Percentiles rank a stretch among this genome's conserved stretches.
Evolutionary conservation across 2,329 filamentous ascomycete genomes (phyloP).

Genomic region (Colletotrichum abscissum): DNA sequence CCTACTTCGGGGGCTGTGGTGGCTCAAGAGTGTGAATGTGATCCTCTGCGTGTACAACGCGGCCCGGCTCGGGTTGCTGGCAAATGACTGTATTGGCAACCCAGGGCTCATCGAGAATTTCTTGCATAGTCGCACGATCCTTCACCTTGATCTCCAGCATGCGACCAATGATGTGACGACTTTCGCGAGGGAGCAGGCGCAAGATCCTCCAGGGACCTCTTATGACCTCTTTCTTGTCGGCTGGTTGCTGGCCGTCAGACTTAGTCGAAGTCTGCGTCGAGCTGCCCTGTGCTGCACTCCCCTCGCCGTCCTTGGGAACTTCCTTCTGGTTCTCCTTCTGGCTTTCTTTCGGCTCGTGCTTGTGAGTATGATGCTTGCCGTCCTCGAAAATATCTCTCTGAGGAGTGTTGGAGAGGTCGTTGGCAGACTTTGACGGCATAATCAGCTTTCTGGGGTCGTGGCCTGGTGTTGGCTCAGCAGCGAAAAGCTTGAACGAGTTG

Average conservation of each 20-base stretch:
- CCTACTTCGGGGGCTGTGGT: conserved; percentile 54
- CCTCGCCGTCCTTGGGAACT: not conserved
- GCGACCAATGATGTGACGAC: conserved; percentile 85
- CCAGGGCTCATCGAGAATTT: conserved; percentile 91
- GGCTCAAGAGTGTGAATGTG: conserved; percentile 91
- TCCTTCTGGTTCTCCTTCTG: not conserved
- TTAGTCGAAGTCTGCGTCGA: conserved; percentile 27
- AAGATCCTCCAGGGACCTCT: conserved; percentile 93
- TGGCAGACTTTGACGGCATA: conserved; percentile 56
- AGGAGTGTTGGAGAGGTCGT: conserved; percentile 53
- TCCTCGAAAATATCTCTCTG: conserved; percentile 53
- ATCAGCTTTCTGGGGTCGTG: conserved; percentile 68
- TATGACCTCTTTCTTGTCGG: conserved; percentile 79
- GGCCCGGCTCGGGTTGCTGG: conserved; percentile 77
- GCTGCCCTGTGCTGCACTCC: conserved; percentile 33
- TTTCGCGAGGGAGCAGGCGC: conserved; percentile 88
- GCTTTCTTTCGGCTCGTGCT: conserved; percentile 35
- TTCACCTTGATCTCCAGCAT: conserved; percentile 93
- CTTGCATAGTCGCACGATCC: conserved; percentile 84
- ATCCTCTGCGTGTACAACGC: conserved; percentile 77
- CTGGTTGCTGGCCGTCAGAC: conserved; percentile 32
- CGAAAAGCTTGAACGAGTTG: conserved; percentile 95
- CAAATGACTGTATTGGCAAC: conserved; percentile 88
- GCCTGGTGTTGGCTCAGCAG: conserved; percentile 83
- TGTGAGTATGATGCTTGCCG: conserved; percentile 40